Evolutionary conservation across 1,139 yeast species (phyloP).

Genomic region (Scheffersomyces lignicola): DNA sequence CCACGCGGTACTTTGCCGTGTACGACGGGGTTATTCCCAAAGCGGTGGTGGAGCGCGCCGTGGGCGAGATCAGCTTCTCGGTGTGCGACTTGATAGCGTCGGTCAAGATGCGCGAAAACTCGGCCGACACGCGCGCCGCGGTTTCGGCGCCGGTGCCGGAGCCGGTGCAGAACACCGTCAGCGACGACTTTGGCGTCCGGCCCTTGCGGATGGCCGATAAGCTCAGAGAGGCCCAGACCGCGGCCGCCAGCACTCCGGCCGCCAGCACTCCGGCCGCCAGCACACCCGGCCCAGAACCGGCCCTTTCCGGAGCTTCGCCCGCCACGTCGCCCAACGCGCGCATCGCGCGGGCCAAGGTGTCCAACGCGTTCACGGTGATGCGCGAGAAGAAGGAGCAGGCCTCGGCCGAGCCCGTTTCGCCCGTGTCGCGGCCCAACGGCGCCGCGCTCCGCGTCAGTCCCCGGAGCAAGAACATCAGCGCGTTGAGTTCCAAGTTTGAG

Average conservation of each 20-base stretch:
- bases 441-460: slow-evolving; percentile 8
- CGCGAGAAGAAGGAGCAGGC: slow-evolving; percentile 8
- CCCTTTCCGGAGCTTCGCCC: neutral
- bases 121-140: slow-evolving; percentile 14
- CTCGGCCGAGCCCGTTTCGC: neutral
- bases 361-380: slow-evolving; percentile 7
- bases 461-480: slow-evolving; percentile 15
- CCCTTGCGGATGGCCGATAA: slow-evolving; percentile 61
- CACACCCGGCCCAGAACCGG: neutral
- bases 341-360: neutral
- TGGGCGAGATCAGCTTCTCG: slow-evolving; percentile 72
- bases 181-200: slow-evolving; percentile 43
- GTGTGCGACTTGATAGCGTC: slow-evolving; percentile 67
- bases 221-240: slow-evolving; percentile 16
- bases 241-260: neutral
- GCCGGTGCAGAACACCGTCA: slow-evolving; percentile 8
- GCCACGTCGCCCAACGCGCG: slow-evolving; percentile 2
- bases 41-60: slow-evolving; percentile 72
- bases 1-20: slow-evolving; percentile 73
- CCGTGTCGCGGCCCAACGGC: neutral
- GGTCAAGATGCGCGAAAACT: slow-evolving; percentile 46
- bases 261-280: neutral
- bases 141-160: slow-evolving; percentile 8
- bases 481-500: slow-evolving; percentile 20
- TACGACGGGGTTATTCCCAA: slow-evolving; percentile 68